Percentiles rank a stretch among this genome's conserved stretches.
Evolutionary conservation across 1,284 basidiomycete species (phyloP).

Genomic region (Papiliotrema terrestris): DNA sequence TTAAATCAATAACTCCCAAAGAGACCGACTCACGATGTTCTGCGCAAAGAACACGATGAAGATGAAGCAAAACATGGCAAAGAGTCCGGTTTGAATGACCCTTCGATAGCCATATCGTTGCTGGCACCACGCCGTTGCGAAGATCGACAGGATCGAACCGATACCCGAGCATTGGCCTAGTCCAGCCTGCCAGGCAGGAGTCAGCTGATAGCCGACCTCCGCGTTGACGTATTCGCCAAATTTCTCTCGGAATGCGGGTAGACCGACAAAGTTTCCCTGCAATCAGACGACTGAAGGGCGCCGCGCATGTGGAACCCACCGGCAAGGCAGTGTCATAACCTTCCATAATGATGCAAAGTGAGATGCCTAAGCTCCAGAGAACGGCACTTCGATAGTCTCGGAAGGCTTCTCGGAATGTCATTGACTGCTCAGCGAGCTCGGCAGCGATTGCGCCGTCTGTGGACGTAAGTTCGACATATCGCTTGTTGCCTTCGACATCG

Average conservation of each 20-base stretch:
- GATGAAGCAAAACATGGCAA: slow-evolving; percentile 32
- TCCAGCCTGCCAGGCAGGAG: slow-evolving; percentile 25
- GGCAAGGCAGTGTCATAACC: slow-evolving; percentile 15
- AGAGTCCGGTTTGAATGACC: slow-evolving; percentile 23
- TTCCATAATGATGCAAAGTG: slow-evolving; percentile 32
- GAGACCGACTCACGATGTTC: slow-evolving; percentile 10
- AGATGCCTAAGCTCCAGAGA: slow-evolving; percentile 46
- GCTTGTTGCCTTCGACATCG: not conserved
- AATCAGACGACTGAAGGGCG: not conserved
- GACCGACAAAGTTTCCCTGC: slow-evolving; percentile 7
- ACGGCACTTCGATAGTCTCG: slow-evolving; percentile 49
- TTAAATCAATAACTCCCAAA: not conserved
- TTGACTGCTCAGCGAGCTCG: slow-evolving; percentile 43
- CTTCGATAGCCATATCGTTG: slow-evolving; percentile 26
- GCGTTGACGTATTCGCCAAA: slow-evolving; percentile 7
- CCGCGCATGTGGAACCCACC: not conserved
- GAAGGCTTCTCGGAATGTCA: slow-evolving; percentile 46
- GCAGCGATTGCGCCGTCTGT: slow-evolving; percentile 40
- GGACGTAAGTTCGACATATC: not conserved
- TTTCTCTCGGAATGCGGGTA: slow-evolving; percentile 13
- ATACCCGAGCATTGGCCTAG: slow-evolving; percentile 18
- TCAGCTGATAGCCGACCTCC: slow-evolving; percentile 18
- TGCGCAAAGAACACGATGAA: slow-evolving; percentile 46
- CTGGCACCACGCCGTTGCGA: slow-evolving; percentile 16
- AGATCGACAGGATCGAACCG: slow-evolving; percentile 27